phyloP scores from a whole-genome alignment of 1,139 yeast genomes.

The Dujonia santamariae region DNA sequence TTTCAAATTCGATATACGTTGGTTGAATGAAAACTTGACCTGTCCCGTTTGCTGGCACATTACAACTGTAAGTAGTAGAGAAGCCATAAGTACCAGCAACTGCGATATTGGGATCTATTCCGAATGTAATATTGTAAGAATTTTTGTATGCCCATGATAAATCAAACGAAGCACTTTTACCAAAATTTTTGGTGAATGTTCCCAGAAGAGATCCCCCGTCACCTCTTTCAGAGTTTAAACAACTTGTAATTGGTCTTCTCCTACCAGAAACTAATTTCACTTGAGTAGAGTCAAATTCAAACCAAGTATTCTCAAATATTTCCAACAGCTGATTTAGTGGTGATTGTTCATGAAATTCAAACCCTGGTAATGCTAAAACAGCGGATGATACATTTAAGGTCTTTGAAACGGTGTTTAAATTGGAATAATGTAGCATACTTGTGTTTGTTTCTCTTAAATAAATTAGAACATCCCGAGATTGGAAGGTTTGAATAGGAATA shows the following conservation, averaged over 20 bases:
- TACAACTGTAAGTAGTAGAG: constrained; percentile 16
- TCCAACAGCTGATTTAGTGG: constrained; percentile 7
- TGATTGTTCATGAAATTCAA: constrained; percentile 7
- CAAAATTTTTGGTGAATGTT: constrained; percentile 13
- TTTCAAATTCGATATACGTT: constrained; percentile 11
- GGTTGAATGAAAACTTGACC: constrained; percentile 23
- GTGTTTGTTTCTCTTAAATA: constrained; percentile 12
- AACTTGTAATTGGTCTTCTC: constrained; percentile 17
- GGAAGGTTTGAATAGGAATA: constrained; percentile 7
- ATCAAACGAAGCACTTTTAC: constrained; percentile 15
- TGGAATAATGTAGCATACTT: constrained; percentile 15
- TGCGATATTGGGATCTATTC: constrained; percentile 8
- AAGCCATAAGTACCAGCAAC: constrained; percentile 11
- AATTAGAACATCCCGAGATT: constrained; percentile 13
- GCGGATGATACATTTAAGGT: background rate
- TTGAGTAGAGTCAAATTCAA: constrained; percentile 12
- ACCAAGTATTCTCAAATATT: constrained; percentile 12
- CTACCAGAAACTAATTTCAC: constrained; percentile 11
- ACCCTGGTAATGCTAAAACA: too few relatives aligned
- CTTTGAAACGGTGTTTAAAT: constrained; percentile 17
- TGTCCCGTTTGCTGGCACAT: constrained; percentile 15
- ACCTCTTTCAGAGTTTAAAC: constrained; percentile 17
- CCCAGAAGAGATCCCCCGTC: constrained; percentile 20
- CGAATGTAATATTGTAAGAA: constrained; percentile 1
- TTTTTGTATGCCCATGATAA: constrained; percentile 11